Conservation (phyloP, 495 filamentous ascomycete species). For the Aspergillus leporis region DNA sequence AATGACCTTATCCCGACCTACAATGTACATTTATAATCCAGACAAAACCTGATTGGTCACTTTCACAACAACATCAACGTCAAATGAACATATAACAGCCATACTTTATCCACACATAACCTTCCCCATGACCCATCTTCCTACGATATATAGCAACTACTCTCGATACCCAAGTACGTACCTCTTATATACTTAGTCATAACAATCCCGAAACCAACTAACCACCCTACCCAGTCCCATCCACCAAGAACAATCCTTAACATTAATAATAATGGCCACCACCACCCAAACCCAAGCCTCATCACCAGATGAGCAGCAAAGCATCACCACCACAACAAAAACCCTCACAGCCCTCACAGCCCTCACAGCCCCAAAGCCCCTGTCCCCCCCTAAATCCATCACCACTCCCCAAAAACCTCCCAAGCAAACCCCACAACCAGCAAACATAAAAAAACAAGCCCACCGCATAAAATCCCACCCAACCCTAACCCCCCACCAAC, state of each 20-base stretch:
- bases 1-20: not conserved
- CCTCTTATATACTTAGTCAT: not conserved
- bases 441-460: too few species aligned
- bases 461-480: slow-evolving; percentile 18
- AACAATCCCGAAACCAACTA: too few species aligned
- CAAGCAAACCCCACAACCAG: not conserved
- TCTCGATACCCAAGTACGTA: not conserved
- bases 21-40: not conserved
- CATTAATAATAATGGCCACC: too few species aligned
- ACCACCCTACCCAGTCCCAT: not conserved
- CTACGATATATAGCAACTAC: not conserved
- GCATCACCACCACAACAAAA: too few species aligned
- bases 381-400: not conserved
- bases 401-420: not conserved
- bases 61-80: slow-evolving; percentile 1
- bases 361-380: not conserved
- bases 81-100: not conserved
- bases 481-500: slow-evolving; percentile 52
- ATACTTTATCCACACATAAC: not conserved
- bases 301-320: too few species aligned
- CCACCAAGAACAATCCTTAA: not conserved
- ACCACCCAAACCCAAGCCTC: not conserved
- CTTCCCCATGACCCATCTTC: not conserved
- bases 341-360: not conserved
- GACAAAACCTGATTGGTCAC: not conserved